These are phyloP conservation scores for Phytophthora citricola DNA, from an alignment of 352 stramenopile species.

Conservation along the genomic window DNA sequence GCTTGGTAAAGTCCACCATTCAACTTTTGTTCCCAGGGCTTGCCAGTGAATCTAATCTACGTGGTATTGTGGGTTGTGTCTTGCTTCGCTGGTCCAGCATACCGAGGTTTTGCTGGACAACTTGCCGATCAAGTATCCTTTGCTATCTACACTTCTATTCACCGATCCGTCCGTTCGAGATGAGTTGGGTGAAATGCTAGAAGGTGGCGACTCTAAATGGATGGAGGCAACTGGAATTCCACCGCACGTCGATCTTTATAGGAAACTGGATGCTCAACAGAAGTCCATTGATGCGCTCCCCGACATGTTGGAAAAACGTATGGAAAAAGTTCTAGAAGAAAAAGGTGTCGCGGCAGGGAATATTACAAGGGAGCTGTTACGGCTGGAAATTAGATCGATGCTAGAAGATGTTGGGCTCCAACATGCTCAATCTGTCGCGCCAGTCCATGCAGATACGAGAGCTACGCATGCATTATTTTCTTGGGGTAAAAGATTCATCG, in stretches of 20 bases:
- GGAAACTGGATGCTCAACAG: not conserved
- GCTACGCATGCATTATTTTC: too few relatives aligned
- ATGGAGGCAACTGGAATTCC: slow-evolving; percentile 8
- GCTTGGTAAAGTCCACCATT: too few relatives aligned
- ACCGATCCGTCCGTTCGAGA: not conserved
- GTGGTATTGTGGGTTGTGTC: slow-evolving; percentile 2
- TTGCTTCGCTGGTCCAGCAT: slow-evolving; percentile 6
- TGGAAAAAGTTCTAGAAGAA: slow-evolving; percentile 3
- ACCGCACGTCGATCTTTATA: slow-evolving; percentile 2
- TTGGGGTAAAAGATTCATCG: slow-evolving; percentile 4
- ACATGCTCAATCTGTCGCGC: too few relatives aligned
- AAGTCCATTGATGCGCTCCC: not conserved
- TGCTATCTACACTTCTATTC: slow-evolving; percentile 1
- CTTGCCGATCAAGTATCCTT: not conserved
- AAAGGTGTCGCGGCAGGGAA: not conserved
- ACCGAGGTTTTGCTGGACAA: not conserved
- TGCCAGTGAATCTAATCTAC: not conserved
- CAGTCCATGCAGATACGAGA: not conserved
- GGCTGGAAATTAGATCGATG: not conserved
- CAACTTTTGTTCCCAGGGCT: too few relatives aligned
- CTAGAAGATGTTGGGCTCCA: slow-evolving; percentile 4
- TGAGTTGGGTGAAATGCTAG: too few relatives aligned
- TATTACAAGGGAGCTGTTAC: slow-evolving; percentile 4
- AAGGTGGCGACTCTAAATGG: not conserved
- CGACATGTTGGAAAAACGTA: not conserved